phyloP scores from a whole-genome alignment of 768 basidiomycete genomes.

The Phlebiopsis gigantea region DNA sequence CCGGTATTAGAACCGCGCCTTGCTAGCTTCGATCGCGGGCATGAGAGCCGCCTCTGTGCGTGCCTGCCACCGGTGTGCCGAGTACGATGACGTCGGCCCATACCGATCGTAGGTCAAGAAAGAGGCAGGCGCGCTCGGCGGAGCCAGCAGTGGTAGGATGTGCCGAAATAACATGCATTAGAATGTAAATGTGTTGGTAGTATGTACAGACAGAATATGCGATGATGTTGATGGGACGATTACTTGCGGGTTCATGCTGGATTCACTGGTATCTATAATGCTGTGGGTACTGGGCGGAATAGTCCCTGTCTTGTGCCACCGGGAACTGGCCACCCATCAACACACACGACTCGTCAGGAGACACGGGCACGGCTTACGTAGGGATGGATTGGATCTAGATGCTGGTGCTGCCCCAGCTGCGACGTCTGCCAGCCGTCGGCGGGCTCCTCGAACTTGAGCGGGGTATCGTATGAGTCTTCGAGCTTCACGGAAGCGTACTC shows the following conservation, averaged over 20 bases:
- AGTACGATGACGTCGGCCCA: too few relatives aligned
- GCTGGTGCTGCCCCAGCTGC: conserved; percentile 29
- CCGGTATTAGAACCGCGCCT: too few relatives aligned
- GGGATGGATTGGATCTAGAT: conserved; percentile 52
- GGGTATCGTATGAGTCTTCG: not conserved
- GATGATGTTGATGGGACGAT: too few relatives aligned
- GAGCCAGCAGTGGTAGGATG: too few relatives aligned
- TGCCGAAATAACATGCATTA: not conserved
- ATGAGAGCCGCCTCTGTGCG: too few relatives aligned
- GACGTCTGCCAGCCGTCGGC: conserved; percentile 52
- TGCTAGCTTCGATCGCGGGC: too few relatives aligned
- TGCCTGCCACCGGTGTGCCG: too few relatives aligned
- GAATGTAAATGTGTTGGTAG: not conserved
- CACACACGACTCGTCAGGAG: not conserved
- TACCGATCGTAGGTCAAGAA: too few relatives aligned
- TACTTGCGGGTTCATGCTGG: too few relatives aligned
- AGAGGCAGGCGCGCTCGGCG: too few relatives aligned
- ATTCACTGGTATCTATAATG: conserved; percentile 50
- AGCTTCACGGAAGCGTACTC: conserved; percentile 2
- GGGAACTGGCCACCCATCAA: conserved; percentile 27
- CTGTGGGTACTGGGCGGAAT: not conserved
- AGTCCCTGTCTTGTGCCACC: conserved; percentile 40
- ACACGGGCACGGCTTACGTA: conserved; percentile 45
- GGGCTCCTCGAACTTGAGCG: conserved; percentile 17
- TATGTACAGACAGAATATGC: not conserved